Evolutionary conservation across 208 protist species (phyloP), one percentile per base, ranked within the genome.

Genomic region (Acanthamoeba royreba): DNA sequence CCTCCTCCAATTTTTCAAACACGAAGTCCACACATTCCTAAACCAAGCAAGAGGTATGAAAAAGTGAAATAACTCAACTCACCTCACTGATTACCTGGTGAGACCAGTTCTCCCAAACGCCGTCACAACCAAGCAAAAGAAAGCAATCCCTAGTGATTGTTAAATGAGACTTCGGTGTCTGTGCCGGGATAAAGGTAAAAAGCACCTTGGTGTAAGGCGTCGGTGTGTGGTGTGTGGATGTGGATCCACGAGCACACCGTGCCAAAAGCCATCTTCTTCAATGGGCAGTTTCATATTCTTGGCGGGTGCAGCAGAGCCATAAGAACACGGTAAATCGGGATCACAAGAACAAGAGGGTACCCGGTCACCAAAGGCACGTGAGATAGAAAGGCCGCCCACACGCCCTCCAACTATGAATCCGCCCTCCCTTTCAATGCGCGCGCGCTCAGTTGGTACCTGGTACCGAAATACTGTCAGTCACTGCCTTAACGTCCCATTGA

Each of bases 221-320:
- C 47, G 52, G 38, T 72, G 33, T 25, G 35, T 90, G 47, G 47
- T n/a, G 38, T 90, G 31, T 2, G 83, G 83, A 52, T 90, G 83
- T 1, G 83, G 83, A 42, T 90, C 83, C 3, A 90, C 83, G 15
- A 90, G 83, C 1, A 90, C 83, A 15, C 83, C 83, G 38, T 90
- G 83, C 83, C 83, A 90, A 31, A 72, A 90, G 4, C 83, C 83
- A 22, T 90, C 83, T 33, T 90, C 83, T 35, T 90, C 55, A 31
- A 90, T 66, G 49, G 83, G 83, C 2, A 90, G 83, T 52, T 90
- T 90, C 83, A 90, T 90, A 42, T 90, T 90, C 83, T 90, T 53
- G 35, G 45, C n/a, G 11, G 13, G 19, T 85, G 28, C n/a, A 28
- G 9, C 33, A 33, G 45, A 85, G 38, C 42, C 13, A 52, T 28